Base-by-base conservation (phyloP, 2,329 filamentous ascomycete species). In the Trichocomaceae sp. region DNA sequence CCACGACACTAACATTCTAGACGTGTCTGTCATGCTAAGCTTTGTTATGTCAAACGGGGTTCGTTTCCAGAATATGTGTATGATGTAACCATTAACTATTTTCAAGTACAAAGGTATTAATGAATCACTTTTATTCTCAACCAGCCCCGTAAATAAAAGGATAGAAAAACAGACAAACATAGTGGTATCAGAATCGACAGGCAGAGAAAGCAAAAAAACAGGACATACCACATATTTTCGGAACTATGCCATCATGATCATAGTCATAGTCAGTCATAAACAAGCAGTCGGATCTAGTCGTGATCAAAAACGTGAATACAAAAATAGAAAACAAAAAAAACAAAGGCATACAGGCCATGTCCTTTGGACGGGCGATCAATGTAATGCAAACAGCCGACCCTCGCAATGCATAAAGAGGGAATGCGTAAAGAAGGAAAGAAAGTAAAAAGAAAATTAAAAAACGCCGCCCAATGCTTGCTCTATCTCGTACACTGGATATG, bases 361-460 rank as follows among this genome's bases (percentile, higher is more conserved):
- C 15, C 8, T 35, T 50, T 51, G 31, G 51, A 37, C 29, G 35
- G 15, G 15, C 15, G 12, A 29, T 44, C 26, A 42, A 39, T 47
- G 51, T 48, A 52, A 37, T 45, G 46, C 54, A 52, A 52, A 56
- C 50, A 56, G 54, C 54, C 54, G 45, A 49, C 50, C 54, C 46
- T 44, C 52, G 52, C 52, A 54, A 54, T 54, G 52, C 52, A 54
- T 48, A 22, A 42, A 41, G 19, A 37, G 29, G 26, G 29, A 49
- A n/a, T n/a, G n/a, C 5, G 22, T 2, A 49, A 31, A 33, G 17
- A 33, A 49, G 2, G 47, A 15, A 49, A 49, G 23, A 49, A 49
- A 20, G n/a, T n/a, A 33, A 50, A 17, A 29, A 19, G 23, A 48
- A 37, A 23, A 31, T 47, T n/a, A 23, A 50, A 46, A 44, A 45